Base-by-base conservation (phyloP, 306 rosid species). In the Amphicarpaea edgeworthii region DNA sequence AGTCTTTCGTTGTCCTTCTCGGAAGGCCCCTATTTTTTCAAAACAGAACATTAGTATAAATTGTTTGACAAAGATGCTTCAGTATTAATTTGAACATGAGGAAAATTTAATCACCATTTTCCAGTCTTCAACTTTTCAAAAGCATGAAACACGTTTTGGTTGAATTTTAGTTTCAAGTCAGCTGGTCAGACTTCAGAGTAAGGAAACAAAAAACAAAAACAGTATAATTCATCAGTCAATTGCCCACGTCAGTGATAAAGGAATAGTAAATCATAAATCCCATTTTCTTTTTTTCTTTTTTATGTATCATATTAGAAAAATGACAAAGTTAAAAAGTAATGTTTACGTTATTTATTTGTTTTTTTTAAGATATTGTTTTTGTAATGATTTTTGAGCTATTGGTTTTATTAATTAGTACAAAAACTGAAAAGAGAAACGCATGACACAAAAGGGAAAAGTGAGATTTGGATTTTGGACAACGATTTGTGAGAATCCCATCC, bases 131-230 rank as follows among this genome's bases (percentile, higher is more conserved):
- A 7, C 32, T 8, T 54, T 20, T 2, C 34, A 4, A 4, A 1
- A 24, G n/a, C 59, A 68, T 26, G 26, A 47, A 46, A 68, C 73
- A 68, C 73, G 59, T 68, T 68, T 68, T 26, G 26, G 1, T 46
- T 12, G 1, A n/a, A 61, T 43, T 30, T 30, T 3, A 30, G 5
- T 62, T 34, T 62, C 37, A 40, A 64, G 17, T 19, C 50, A 26
- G 10, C 54, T 65, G 70, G 40, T 34, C 45, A 30, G 28, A 24
- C 9, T 51, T 65, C 51, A 20, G 9, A 58, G 11, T 12, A 12
- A 24, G 2, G 7, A 16, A n/a, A n/a, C n/a, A n/a, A n/a, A 20
- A 3, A 51, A 10, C 0, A 54, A 1, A 3, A 17, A 20, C 37
- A 3, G 28, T 53, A 20, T 28, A 28, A 28, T 54, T 54, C 61